Percentiles rank a stretch among this genome's conserved stretches.
These are phyloP conservation scores for Sequoia sempervirens DNA, from an alignment of 75 land plant species.

Conservation along the genomic window DNA sequence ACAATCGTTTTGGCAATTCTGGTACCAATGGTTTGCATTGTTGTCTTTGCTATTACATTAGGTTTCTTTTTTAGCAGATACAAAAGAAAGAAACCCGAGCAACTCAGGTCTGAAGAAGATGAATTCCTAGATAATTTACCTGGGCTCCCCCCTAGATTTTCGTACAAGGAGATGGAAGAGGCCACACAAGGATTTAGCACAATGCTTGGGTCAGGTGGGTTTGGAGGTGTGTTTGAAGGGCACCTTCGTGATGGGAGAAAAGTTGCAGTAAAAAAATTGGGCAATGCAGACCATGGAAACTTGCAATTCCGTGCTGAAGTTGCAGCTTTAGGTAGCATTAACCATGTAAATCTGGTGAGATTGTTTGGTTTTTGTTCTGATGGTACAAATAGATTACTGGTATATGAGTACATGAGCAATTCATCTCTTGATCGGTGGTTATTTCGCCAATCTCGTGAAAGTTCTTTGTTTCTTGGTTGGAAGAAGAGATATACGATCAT, in stretches of 20 bases:
- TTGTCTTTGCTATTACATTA: not conserved
- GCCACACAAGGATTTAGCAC: conserved; percentile 19
- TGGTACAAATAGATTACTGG: conserved; percentile 14
- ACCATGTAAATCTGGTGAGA: conserved; percentile 34
- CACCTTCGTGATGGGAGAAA: conserved; percentile 12
- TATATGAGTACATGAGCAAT: conserved; percentile 28
- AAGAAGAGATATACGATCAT: conserved; percentile 14
- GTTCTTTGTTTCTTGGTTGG: conserved; percentile 15
- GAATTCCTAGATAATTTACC: conserved; percentile 17
- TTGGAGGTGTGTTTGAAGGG: conserved; percentile 18
- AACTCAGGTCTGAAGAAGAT: conserved; percentile 10
- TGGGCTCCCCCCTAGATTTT: conserved; percentile 28
- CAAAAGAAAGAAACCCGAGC: not conserved
- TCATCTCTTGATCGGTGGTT: conserved; percentile 23
- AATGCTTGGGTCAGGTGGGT: conserved; percentile 27
- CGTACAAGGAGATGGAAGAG: conserved; percentile 17
- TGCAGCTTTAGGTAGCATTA: conserved; percentile 30
- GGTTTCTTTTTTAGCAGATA: not conserved
- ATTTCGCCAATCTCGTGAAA: conserved; percentile 3
- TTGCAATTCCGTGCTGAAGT: conserved; percentile 36
- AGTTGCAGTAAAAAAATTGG: conserved; percentile 26
- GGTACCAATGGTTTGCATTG: not conserved
- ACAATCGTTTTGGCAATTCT: not conserved
- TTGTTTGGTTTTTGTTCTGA: conserved; percentile 35
- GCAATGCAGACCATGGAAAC: conserved; percentile 6